Conservation (phyloP, 192 early-diverging fungal species). For the Polychytrium aggregatum region DNA sequence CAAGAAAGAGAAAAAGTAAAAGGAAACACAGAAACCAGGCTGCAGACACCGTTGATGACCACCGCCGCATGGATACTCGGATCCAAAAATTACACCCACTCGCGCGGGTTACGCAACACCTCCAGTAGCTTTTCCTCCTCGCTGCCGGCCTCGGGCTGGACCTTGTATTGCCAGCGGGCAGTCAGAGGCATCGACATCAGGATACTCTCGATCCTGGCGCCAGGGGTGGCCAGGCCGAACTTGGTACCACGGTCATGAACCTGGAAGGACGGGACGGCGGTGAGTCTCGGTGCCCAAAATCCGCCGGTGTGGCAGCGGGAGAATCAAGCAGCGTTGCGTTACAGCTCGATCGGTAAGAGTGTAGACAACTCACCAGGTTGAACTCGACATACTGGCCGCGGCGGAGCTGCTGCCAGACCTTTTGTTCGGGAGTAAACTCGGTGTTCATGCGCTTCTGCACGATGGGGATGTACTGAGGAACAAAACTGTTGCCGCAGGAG, state of each 20-base stretch:
- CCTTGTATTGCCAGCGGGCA: conserved; percentile 92
- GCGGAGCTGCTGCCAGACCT: conserved; percentile 89
- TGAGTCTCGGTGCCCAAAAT: too few relatives aligned
- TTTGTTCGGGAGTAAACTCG: conserved; percentile 64
- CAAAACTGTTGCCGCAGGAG: conserved; percentile 69
- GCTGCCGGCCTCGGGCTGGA: conserved; percentile 53
- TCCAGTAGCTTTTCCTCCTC: conserved; percentile 66
- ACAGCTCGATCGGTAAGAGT: too few relatives aligned
- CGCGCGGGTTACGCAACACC: conserved; percentile 63
- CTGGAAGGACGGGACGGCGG: too few relatives aligned
- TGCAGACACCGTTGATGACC: too few relatives aligned
- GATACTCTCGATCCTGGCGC: conserved; percentile 91
- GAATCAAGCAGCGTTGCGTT: too few relatives aligned
- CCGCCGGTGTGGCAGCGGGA: too few relatives aligned
- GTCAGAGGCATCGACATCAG: conserved; percentile 88
- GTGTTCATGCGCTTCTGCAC: conserved; percentile 67
- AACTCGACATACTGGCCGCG: conserved; percentile 97
- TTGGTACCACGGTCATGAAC: conserved; percentile 92
- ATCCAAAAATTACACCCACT: conserved; percentile 71
- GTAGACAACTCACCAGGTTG: conserved; percentile 61
- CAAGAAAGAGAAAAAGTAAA: too few relatives aligned
- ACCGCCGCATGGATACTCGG: too few relatives aligned
- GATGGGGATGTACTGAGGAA: conserved; percentile 80
- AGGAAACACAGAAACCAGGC: too few relatives aligned
- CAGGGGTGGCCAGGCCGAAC: conserved; percentile 93